Conservation (phyloP, 129 eudicot genomes). For the carrot (Daucus carota) region DH1_v3.0 NC_030385.2:41280001-41280500, state of each 20-base stretch:
- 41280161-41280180: slow-evolving; percentile 91
- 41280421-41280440: slow-evolving; percentile 69
- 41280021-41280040: neutral
- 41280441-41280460: slow-evolving; percentile 95
- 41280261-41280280: slow-evolving; percentile 73
- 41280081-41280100: slow-evolving; percentile 94
- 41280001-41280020: neutral
- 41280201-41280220: slow-evolving; percentile 94
- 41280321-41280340: neutral
- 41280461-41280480: slow-evolving; percentile 93
- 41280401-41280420: slow-evolving; percentile 65
- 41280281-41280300: slow-evolving; percentile 70
- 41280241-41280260: slow-evolving; percentile 70
- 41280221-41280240: slow-evolving; percentile 80
- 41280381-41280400: slow-evolving; percentile 59
- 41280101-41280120: slow-evolving; percentile 95
- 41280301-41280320: neutral
- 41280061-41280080: slow-evolving; percentile 59
- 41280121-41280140: slow-evolving; percentile 87
- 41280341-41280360: neutral
- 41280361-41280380: neutral
- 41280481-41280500: slow-evolving; percentile 80
- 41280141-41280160: slow-evolving; percentile 83
- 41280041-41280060: slow-evolving; percentile 33
- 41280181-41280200: slow-evolving; percentile 83